A percentile compares a stretch with the other conserved stretches of the same genome.
These are phyloP conservation scores for Nannizziopsis arthrosporioides DNA, from an alignment of 2,329 filamentous ascomycete species.

Conservation along the genomic window DNA sequence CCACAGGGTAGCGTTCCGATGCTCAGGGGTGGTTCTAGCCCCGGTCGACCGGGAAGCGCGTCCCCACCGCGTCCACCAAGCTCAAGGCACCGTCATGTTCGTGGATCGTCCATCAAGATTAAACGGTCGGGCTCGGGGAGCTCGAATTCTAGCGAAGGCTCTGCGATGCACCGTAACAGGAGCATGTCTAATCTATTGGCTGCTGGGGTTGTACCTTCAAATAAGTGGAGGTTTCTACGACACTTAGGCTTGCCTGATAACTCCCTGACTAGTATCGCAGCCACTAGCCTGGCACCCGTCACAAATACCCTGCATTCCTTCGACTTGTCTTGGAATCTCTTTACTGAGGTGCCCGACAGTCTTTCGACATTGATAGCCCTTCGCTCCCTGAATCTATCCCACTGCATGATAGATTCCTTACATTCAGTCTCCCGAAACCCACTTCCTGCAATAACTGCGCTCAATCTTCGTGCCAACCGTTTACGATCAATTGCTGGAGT, in stretches of 20 bases:
- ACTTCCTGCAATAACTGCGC: slow-evolving; percentile 79
- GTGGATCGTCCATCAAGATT: slow-evolving; percentile 59
- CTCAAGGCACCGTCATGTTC: slow-evolving; percentile 59
- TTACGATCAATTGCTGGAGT: slow-evolving; percentile 78
- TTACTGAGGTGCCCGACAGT: slow-evolving; percentile 87
- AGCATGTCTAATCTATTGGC: slow-evolving; percentile 69
- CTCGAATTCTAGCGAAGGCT: slow-evolving; percentile 64
- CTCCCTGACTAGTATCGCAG: slow-evolving; percentile 66
- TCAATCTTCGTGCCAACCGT: slow-evolving; percentile 83
- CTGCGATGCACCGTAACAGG: slow-evolving; percentile 42
- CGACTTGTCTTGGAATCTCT: slow-evolving; percentile 84
- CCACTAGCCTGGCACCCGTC: slow-evolving; percentile 65
- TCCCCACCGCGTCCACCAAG: slow-evolving; percentile 68
- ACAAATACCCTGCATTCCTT: slow-evolving; percentile 82
- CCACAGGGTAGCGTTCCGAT: slow-evolving; percentile 35
- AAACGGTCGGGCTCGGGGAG: slow-evolving; percentile 83
- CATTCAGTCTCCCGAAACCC: slow-evolving; percentile 77
- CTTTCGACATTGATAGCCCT: slow-evolving; percentile 73
- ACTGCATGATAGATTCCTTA: slow-evolving; percentile 94
- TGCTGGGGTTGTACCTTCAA: slow-evolving; percentile 60
- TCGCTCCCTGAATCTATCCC: slow-evolving; percentile 83
- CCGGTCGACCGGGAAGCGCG: slow-evolving; percentile 53
- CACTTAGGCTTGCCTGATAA: slow-evolving; percentile 91
- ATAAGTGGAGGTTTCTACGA: slow-evolving; percentile 89
- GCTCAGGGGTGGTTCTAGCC: slow-evolving; percentile 47